Evolutionary conservation across 2,329 filamentous ascomycete genomes (phyloP), one percentile per base, ranked within the genome.

Genomic region (Zasmidium angulare): DNA sequence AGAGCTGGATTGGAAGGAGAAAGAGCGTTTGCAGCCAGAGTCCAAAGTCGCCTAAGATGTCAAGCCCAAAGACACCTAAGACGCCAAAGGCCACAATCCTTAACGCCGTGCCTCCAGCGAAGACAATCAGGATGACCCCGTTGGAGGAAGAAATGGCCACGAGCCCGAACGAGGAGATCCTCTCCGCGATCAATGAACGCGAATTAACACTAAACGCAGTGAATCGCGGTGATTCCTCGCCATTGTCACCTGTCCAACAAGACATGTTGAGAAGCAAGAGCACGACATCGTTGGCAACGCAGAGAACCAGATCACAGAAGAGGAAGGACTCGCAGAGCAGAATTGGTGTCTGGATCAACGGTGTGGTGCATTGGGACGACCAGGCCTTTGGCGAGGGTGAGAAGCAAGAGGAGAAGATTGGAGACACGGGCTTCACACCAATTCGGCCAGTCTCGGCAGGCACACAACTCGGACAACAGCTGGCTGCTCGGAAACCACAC

Each of bases 321-420:
- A 68, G 59, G 55, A 68, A 55, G 63, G 61, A 72, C 20, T 62
- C 65, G 24, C 70, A 71, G 54, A 70, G 66, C 24, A 64, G 67
- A 36, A 74, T 80, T 60, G 78, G 78, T 4, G 69, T 76, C 2
- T 81, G 78, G 73, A 76, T 74, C 53, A 69, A 80, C 64, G 79
- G 78, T 3, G 72, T 73, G 36, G 73, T 76, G 24, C 71, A 77
- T 53, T 80, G 78, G 77, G 74, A 75, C 23, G 63, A 67, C 17
- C 54, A 60, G 10, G 43, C 56, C 11, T 43, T 22, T n/a, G 36
- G 55, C 31, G 43, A 58, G 26, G 53, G 43, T 20, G 46, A 50
- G 14, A 46, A 62, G 29, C 55, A 63, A 20, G 53, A 62, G 48
- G 55, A 62, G 47, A 40, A 48, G 19, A 55, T 58, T 3, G 43